Conservation (phyloP, 2,329 filamentous ascomycete genomes). For the Cladosporium halotolerans region DNA sequence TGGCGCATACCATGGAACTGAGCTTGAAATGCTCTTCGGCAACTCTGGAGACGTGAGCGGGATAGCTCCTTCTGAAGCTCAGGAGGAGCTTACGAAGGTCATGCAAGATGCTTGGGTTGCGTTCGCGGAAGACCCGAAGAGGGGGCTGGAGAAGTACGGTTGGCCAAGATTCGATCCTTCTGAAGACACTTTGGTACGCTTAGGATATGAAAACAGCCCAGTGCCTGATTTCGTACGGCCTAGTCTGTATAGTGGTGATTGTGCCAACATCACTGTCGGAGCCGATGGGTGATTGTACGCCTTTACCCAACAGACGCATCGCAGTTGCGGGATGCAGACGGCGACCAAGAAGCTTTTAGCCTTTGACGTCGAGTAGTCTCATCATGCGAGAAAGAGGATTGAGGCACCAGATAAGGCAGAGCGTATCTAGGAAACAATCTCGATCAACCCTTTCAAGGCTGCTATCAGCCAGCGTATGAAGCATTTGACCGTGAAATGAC, state of each 20-base stretch:
- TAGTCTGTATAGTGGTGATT: background rate
- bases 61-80: constrained; percentile 8
- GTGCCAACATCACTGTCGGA: background rate
- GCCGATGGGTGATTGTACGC: too few species aligned
- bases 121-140: constrained; percentile 28
- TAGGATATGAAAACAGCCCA: constrained; percentile 25
- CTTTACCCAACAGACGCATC: too few species aligned
- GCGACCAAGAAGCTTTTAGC: too few species aligned
- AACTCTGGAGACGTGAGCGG: constrained; percentile 24
- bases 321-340: too few species aligned
- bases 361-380: too few species aligned
- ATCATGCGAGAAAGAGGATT: too few species aligned
- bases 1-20: constrained; percentile 43
- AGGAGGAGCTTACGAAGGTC: constrained; percentile 16
- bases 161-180: constrained; percentile 32
- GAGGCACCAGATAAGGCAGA: too few species aligned
- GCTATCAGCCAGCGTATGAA: too few species aligned
- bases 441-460: too few species aligned
- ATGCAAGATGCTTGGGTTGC: constrained; percentile 26
- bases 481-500: too few species aligned
- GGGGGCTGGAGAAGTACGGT: constrained; percentile 26
- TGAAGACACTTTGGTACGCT: constrained; percentile 21
- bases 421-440: too few species aligned
- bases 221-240: constrained; percentile 23
- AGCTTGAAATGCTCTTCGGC: constrained; percentile 28